These are phyloP conservation scores for Camellia sinensis DNA, from an alignment of 148 eudicot genomes.

Conservation along the genomic window DNA sequence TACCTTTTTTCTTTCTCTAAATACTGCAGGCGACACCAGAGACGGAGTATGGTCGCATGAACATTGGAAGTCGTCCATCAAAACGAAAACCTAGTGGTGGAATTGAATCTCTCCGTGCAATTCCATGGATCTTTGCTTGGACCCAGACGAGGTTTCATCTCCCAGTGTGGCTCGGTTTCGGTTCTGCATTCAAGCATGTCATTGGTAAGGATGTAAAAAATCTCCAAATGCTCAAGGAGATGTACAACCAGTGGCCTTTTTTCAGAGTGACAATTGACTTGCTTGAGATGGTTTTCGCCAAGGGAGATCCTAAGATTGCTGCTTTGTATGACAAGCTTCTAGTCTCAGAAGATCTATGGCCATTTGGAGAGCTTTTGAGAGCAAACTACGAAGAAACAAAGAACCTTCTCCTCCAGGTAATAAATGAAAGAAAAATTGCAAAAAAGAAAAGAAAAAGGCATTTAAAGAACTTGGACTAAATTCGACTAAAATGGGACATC, in stretches of 20 bases:
- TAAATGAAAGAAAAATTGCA: not conserved
- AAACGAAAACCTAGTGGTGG: constrained; percentile 88
- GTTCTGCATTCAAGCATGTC: constrained; percentile 62
- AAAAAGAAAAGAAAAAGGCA: not conserved
- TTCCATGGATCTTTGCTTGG: constrained; percentile 97
- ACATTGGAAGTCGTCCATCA: constrained; percentile 23
- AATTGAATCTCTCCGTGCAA: constrained; percentile 88
- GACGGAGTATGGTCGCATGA: constrained; percentile 82
- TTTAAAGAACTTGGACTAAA: not conserved
- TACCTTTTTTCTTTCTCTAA: not conserved
- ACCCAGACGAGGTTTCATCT: constrained; percentile 33
- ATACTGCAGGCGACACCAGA: constrained; percentile 73
- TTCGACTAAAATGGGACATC: no score
- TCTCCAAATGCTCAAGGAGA: constrained; percentile 65
- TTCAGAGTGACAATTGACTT: constrained; percentile 83
- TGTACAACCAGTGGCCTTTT: constrained; percentile 90
- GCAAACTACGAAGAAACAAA: constrained; percentile 59
- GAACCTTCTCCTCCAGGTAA: constrained; percentile 68
- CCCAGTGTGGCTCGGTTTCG: constrained; percentile 92
- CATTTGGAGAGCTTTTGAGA: constrained; percentile 69
- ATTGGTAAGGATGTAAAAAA: constrained; percentile 60
- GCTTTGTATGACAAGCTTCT: constrained; percentile 80
- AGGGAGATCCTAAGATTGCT: constrained; percentile 28
- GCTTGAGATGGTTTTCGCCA: constrained; percentile 85
- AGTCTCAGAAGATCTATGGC: constrained; percentile 56